These are phyloP conservation scores for Mycena galericulata DNA, from an alignment of 768 basidiomycete genomes.

Conservation along the genomic window DNA sequence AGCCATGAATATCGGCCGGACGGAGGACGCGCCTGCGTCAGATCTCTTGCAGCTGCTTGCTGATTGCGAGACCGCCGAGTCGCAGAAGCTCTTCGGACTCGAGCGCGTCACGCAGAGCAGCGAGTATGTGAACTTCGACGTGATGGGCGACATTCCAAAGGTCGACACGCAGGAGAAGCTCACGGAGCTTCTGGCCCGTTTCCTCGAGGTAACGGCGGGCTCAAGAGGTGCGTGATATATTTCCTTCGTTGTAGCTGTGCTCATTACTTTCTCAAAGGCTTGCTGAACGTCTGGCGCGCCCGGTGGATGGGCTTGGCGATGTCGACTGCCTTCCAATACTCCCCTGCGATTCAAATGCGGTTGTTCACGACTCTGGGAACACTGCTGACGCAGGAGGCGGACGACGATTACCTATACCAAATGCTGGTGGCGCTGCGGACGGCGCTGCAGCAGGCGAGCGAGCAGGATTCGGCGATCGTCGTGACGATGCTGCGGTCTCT, in stretches of 20 bases:
- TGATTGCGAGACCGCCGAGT: constrained; percentile 66
- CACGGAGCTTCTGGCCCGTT: constrained; percentile 68
- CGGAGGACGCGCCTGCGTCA: constrained; percentile 70
- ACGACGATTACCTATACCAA: constrained; percentile 94
- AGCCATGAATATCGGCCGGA: constrained; percentile 70
- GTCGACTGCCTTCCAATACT: constrained; percentile 90
- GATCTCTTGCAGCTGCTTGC: constrained; percentile 74
- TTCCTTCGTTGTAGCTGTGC: not conserved
- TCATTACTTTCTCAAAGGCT: constrained; percentile 54
- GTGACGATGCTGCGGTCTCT: constrained; percentile 93
- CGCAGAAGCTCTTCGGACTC: constrained; percentile 81
- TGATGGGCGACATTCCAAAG: constrained; percentile 61
- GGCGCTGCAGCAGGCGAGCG: constrained; percentile 74
- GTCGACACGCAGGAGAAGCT: constrained; percentile 79
- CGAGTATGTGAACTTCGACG: constrained; percentile 73
- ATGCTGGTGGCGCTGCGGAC: constrained; percentile 89
- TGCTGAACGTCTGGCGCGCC: constrained; percentile 91
- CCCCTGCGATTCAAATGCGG: constrained; percentile 87
- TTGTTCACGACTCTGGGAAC: constrained; percentile 87
- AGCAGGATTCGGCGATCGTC: constrained; percentile 76
- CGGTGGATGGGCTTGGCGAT: constrained; percentile 94
- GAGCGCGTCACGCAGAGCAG: constrained; percentile 70
- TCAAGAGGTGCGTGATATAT: constrained; percentile 67
- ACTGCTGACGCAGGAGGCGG: constrained; percentile 87
- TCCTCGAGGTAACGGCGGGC: constrained; percentile 74